Conservation (phyloP, 164 flowering plant genomes). For the Paratinospora sagittata region DNA sequence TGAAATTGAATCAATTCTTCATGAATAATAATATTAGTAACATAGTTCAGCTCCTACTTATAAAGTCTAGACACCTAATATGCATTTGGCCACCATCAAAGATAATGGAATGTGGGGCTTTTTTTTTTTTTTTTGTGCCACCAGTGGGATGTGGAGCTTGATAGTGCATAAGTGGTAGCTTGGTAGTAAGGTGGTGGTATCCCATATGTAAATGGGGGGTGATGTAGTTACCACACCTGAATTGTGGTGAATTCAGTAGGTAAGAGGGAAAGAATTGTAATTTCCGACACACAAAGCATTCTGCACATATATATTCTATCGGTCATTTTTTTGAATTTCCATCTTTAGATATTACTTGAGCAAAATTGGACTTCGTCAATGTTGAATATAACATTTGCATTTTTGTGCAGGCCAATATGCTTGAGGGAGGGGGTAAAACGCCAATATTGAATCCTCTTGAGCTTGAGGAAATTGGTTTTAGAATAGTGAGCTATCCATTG, state of each 20-base stretch:
- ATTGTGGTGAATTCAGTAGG: no score
- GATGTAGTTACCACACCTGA: neutral
- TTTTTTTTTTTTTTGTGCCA: no score
- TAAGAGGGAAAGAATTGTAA: no score
- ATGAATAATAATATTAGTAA: neutral
- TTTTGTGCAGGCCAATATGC: constrained; percentile 81
- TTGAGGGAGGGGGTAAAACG: constrained; percentile 97
- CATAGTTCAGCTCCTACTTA: neutral
- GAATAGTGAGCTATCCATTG: constrained; percentile 80
- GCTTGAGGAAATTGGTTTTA: constrained; percentile 79
- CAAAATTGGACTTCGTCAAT: neutral
- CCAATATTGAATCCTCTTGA: constrained; percentile 81
- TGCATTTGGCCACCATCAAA: neutral
- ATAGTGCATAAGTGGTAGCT: neutral
- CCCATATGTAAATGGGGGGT: neutral
- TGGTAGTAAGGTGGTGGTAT: neutral
- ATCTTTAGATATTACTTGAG: neutral
- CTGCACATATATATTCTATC: no score
- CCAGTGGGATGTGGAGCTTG: neutral
- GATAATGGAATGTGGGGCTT: no score
- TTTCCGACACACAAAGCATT: no score
- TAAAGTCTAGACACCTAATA: neutral
- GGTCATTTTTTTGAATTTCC: neutral
- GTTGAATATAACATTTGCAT: constrained; percentile 3
- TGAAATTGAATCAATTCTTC: no score